A percentile compares a stretch with the other conserved stretches of the same genome.
Evolutionary conservation across 2,329 filamentous ascomycete species (phyloP).

Genomic region (Botrytis cinerea): DNA sequence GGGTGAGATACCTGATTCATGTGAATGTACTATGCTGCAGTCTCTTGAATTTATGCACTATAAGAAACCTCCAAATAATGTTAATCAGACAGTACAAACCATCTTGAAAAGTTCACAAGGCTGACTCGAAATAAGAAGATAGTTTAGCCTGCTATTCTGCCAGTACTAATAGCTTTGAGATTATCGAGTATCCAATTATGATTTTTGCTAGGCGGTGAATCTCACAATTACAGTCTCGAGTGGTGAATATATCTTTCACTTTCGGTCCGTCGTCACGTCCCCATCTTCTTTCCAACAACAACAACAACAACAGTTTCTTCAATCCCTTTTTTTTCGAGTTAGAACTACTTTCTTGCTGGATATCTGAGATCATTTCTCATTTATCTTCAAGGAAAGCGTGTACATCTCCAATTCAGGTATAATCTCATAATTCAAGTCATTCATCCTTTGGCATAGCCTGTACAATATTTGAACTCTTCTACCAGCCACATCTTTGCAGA

Average conservation of each 20-base stretch:
- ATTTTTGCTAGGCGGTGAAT: not conserved
- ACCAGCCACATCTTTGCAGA: not conserved
- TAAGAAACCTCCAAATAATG: not conserved
- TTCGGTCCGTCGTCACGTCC: not conserved
- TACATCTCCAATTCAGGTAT: not conserved
- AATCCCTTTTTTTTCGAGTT: not conserved
- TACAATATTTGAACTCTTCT: not conserved
- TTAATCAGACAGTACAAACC: not conserved
- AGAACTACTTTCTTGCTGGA: not conserved
- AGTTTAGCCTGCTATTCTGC: not conserved
- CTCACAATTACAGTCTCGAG: not conserved
- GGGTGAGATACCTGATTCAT: not conserved
- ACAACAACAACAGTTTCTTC: not conserved
- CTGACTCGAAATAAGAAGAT: not conserved
- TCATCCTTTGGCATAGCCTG: not conserved
- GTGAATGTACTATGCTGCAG: not conserved
- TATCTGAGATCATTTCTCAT: not conserved
- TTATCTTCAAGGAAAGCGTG: not conserved
- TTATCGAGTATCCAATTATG: not conserved
- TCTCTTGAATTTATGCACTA: not conserved
- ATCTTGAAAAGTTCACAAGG: not conserved
- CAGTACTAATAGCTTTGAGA: not conserved
- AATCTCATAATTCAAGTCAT: not conserved
- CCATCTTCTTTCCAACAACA: not conserved
- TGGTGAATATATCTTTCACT: not conserved